Evolutionary conservation across 2,329 filamentous ascomycete genomes (phyloP), one percentile per base, ranked within the genome.

Genomic region (Macrophomina tecta): DNA sequence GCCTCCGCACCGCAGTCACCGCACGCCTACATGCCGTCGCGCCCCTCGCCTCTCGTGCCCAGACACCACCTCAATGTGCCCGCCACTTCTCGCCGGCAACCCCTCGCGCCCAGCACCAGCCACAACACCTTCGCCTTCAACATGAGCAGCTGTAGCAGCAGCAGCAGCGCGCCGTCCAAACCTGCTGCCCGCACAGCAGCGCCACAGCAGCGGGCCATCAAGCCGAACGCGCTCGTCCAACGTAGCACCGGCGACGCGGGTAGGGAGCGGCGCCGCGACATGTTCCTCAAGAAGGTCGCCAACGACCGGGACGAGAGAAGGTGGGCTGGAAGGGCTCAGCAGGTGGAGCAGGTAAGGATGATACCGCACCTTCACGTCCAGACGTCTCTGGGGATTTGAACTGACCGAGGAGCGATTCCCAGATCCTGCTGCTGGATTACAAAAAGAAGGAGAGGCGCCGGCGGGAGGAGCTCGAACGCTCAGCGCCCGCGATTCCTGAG

Each of bases 231-330:
- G 0, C 72, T 90, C 6, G 78, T 89, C 18, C 85, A 86, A 70
- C 85, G 80, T 68, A 83, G 87, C 61, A 9, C 32, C 4, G 48
- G 45, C 7, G 64, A 93, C 74, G 87, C 86, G 18, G 82, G 83
- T 0, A 86, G 88, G 65, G 89, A 92, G 74, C 82, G 85, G 64
- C 82, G 91, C 67, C 82, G 91, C 55, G 85, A 86, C 38, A 81
- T 90, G 66, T 94, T 94, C 72, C 79, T 94, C 68, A 87, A 88
- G 73, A 90, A 80, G 64, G 80, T 85, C 11, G 74, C 79, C 61
- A 78, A 79, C 49, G 73, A 73, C 2, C 73, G 82, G 49, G 82
- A 84, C 4, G 82, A 84, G 5, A 76, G 75, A 73, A 76, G 78
- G 56, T 85, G 81, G 78, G 78, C 81, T 67, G 71, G 72, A 16